Conservation (phyloP, 164 flowering plant genomes). For the Vitis rupestris region DNA sequence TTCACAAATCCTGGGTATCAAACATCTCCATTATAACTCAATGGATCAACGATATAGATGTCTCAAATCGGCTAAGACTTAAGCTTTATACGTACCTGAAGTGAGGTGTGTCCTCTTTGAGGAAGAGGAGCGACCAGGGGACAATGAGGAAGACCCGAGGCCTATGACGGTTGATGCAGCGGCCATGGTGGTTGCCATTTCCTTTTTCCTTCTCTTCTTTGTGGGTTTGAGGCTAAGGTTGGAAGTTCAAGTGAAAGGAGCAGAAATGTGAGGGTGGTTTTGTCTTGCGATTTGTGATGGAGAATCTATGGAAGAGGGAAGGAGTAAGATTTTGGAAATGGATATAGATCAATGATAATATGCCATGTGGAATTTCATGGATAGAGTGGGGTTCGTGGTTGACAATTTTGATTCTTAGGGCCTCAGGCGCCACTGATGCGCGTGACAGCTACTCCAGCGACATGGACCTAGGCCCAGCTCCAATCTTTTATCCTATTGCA, state of each 20-base stretch:
- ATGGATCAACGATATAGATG: too few relatives aligned
- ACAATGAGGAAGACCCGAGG: slow-evolving; percentile 39
- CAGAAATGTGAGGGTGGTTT: not conserved
- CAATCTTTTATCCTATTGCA: not conserved
- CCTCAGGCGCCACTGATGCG: too few relatives aligned
- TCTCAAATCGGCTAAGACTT: too few relatives aligned
- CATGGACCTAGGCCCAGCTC: too few relatives aligned
- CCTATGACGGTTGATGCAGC: slow-evolving; percentile 54
- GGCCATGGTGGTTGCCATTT: slow-evolving; percentile 51
- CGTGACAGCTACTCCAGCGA: too few relatives aligned
- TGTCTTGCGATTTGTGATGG: slow-evolving; percentile 13
- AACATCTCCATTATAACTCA: too few relatives aligned
- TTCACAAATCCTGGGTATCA: slow-evolving; percentile 51
- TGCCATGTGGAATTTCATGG: slow-evolving; percentile 54
- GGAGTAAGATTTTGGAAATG: slow-evolving; percentile 36
- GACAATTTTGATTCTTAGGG: not conserved
- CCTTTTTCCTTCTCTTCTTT: not conserved
- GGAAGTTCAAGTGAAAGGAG: not conserved
- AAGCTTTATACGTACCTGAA: slow-evolving; percentile 31
- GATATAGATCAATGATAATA: slow-evolving; percentile 32
- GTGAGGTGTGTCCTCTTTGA: slow-evolving; percentile 30
- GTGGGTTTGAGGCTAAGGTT: too few relatives aligned
- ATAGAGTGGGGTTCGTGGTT: slow-evolving; percentile 23
- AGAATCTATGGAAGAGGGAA: slow-evolving; percentile 13
- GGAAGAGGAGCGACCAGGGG: slow-evolving; percentile 18